Base-by-base conservation (phyloP, 495 filamentous ascomycete species). In the Penicillium malachiteum region DNA sequence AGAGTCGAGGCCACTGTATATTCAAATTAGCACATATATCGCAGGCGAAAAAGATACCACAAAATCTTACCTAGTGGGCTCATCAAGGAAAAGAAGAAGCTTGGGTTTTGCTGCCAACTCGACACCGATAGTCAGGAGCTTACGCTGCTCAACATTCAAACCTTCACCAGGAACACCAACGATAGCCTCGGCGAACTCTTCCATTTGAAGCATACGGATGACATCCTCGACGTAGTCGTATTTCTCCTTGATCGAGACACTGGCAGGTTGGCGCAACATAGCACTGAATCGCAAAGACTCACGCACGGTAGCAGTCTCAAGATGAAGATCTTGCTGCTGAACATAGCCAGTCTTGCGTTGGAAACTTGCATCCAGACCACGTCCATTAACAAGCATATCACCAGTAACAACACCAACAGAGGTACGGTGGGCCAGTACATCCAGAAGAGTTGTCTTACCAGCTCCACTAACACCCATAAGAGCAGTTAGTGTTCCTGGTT, bases 321-420 rank as follows among this genome's bases (percentile, higher is more conserved):
- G 78, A 70, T 95, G 92, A 2, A 97, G 79, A 83, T 97, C 92
- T 68, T 96, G 91, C 66, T 97, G 92, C 63, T 96, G 90, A 9
- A 91, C 92, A 60, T 96, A 97, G 12, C 92, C 92, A 7, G 90
- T 95, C 73, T 92, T 92, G 35, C 92, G 85, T 64, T 93, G 90
- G 78, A 96, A 96, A 0, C 87, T 90, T 11, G 78, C 72, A 63
- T 94, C 89, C 13, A 85, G 67, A 0, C 62, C 66, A 9, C 63
- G 54, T 5, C 81, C 81, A 61, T 83, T 75, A 2, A 84, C 77
- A 7, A 82, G 59, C 64, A 84, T 78, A 17, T 78, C 71, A 4
- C 80, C 81, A 4, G 68, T 72, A 4, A 84, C 71, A 4, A 79
- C 73, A 32, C 82, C 81, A 2, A 50, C 39, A 9, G 70, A 67